Percentiles rank a stretch among this genome's conserved stretches.
Conservation (phyloP, 2,329 filamentous ascomycete species). For the Sphaerostilbella broomeana region DNA sequence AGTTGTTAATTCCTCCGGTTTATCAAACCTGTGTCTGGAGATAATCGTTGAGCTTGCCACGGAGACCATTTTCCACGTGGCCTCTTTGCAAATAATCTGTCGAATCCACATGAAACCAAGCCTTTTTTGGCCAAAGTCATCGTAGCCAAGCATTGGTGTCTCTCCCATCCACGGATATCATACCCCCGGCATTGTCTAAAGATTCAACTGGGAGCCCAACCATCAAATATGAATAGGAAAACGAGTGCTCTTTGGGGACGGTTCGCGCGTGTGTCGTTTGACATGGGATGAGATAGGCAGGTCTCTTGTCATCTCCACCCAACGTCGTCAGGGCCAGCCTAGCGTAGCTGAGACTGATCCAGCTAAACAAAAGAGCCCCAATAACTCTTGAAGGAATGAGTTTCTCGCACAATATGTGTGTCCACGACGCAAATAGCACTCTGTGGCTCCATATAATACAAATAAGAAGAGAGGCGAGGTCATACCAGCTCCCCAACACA, state of each 20-base stretch:
- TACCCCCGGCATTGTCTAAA: conserved; percentile 45
- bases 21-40: conserved; percentile 48
- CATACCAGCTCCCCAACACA: conserved; percentile 17
- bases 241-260: conserved; percentile 62
- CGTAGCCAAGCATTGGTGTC: conserved; percentile 17
- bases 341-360: too few species aligned
- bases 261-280: conserved; percentile 58
- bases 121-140: conserved; percentile 24
- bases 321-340: too few species aligned
- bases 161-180: conserved; percentile 43
- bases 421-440: too few species aligned
- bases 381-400: too few species aligned
- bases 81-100: conserved; percentile 56
- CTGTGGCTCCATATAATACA: conserved; percentile 20
- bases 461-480: conserved; percentile 21
- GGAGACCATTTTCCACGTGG: conserved; percentile 44
- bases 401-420: too few species aligned
- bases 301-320: not conserved
- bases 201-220: conserved; percentile 63
- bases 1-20: not conserved
- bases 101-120: conserved; percentile 55
- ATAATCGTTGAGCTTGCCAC: conserved; percentile 56
- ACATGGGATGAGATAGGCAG: conserved; percentile 53
- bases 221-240: conserved; percentile 64
- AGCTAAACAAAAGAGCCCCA: not conserved